Percentiles rank a stretch among this genome's conserved stretches.
Conservation (phyloP, 176 grass and related monocot species). For the Bromus sterilis region DNA sequence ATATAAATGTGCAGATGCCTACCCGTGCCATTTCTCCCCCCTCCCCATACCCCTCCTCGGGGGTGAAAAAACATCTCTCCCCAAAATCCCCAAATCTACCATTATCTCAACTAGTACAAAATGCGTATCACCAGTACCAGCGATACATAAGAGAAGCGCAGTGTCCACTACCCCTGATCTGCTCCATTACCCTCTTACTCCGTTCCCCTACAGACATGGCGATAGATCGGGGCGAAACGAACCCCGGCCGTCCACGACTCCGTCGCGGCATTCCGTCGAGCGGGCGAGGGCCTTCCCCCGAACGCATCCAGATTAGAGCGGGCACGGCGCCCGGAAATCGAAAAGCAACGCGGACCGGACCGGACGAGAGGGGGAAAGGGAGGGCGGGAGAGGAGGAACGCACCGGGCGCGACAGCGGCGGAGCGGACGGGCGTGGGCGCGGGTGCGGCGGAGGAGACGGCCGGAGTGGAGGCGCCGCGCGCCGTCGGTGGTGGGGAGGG, state of each 20-base stretch:
- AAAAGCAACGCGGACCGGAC: neutral
- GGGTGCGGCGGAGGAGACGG: no score
- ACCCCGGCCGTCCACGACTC: no score
- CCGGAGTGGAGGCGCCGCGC: no score
- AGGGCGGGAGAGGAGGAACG: neutral
- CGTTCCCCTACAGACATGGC: neutral
- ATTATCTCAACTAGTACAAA: no score
- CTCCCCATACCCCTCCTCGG: no score
- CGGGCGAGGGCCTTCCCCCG: neutral
- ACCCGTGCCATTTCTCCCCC: no score
- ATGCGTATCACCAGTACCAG: neutral
- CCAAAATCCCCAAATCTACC: neutral
- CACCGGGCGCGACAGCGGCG: conserved; percentile 3
- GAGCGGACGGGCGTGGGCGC: no score
- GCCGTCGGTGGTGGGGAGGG: no score
- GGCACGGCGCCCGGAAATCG: neutral
- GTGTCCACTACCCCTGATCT: neutral
- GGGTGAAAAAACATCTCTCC: neutral
- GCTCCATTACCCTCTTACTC: neutral
- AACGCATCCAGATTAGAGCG: neutral
- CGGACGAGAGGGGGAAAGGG: neutral
- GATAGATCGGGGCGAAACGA: neutral
- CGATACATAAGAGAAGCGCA: neutral
- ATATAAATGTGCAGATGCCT: no score
- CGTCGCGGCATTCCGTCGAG: no score